phyloP scores from a whole-genome alignment of 75 land plant genomes.

The Picea sitchensis region DNA sequence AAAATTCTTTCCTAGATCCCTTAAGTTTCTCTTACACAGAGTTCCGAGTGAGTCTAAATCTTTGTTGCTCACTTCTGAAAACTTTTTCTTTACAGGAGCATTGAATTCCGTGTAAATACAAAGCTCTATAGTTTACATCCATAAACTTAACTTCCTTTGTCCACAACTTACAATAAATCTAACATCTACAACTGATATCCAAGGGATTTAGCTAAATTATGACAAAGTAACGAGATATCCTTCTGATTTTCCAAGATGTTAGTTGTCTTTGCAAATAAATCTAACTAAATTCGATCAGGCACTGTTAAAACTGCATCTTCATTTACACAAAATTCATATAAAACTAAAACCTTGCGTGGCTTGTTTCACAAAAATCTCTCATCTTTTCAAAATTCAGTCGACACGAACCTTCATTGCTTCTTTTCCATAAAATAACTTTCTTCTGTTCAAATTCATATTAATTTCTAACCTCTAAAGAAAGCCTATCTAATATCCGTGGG shows the following conservation, averaged over 20 bases:
- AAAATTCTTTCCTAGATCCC: too few relatives aligned
- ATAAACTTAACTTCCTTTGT: not conserved
- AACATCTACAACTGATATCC: too few relatives aligned
- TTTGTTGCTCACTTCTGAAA: too few relatives aligned
- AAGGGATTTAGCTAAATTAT: too few relatives aligned
- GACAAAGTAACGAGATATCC: too few relatives aligned
- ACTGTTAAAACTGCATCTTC: too few relatives aligned
- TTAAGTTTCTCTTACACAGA: too few relatives aligned
- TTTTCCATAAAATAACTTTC: not conserved
- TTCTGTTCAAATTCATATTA: not conserved
- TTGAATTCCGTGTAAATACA: not conserved
- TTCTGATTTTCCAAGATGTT: not conserved
- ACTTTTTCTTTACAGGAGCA: not conserved
- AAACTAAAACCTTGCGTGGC: not conserved
- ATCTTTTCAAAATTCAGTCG: not conserved
- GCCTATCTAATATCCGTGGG: too few relatives aligned
- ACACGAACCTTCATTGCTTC: not conserved
- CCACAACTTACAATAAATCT: too few relatives aligned
- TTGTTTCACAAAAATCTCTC: not conserved
- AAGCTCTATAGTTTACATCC: not conserved
- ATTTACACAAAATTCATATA: not conserved
- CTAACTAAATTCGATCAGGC: not conserved
- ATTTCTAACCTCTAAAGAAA: not conserved
- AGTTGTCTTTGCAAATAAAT: not conserved
- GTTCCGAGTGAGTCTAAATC: too few relatives aligned